Evolutionary conservation across 306 rosid genomes (phyloP), one percentile per base, ranked within the genome.

Genomic region (Castanea mollissima): DNA sequence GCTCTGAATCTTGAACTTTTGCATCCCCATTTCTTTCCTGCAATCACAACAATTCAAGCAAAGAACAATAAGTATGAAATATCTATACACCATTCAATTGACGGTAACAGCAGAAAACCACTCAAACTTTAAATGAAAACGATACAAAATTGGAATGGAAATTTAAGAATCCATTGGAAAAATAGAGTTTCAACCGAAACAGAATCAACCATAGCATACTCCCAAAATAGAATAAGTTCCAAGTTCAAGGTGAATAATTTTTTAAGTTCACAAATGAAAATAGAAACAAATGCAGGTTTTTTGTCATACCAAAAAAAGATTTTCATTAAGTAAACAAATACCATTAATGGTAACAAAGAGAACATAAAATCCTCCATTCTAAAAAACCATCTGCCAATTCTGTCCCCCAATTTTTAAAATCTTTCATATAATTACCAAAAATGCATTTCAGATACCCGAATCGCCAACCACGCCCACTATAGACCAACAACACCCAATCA

Each of bases 11-110:
- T 67, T 81, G 97, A 83, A 81, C 83, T 82, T 78, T 95, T 29
- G 84, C 85, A 23, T 91, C 96, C 27, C 91, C 91, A 86, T 88
- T 93, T 87, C 92, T 90, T 76, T 93, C 99, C 98, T 96, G 87
- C 73, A 82, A 85, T 71, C 78, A 76, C 55, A 80, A 83, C 58
- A 67, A 67, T 31, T 76, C 72, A 63, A 68, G 52, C 27, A 4
- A 67, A 44, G 44, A 84, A 62, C 80, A 84, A 60, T 69, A 58
- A 80, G 52, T 41, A 76, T 65, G 46, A 35, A 59, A 35, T 52
- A 32, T 32, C 57, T 32, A 15, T 44, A 51, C 35, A 74, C 51
- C 29, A 70, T 69, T 65, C 68, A 27, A 81, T 21, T 67, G 51
- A 73, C 49, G 1, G 15, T 14, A 77, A 20, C 38, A 23, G 56